Evolutionary conservation across 306 rosid species (phyloP).

Genomic region (Cercis canadensis): DNA sequence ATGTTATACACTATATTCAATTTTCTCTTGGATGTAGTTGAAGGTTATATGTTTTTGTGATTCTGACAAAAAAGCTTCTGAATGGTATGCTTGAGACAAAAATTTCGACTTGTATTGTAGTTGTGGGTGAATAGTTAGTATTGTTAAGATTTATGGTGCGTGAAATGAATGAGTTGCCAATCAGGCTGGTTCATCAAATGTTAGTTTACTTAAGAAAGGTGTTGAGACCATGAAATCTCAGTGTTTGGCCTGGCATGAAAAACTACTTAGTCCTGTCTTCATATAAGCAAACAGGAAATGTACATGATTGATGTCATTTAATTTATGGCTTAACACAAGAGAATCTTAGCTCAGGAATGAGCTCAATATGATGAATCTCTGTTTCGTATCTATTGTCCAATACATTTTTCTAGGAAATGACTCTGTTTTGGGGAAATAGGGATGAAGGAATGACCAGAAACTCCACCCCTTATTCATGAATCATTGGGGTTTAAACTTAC

Average conservation of each 20-base stretch:
- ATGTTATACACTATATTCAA: constrained; percentile 8
- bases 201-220: too few relatives aligned
- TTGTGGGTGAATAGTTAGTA: not conserved
- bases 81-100: too few relatives aligned
- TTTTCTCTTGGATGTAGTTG: constrained; percentile 12
- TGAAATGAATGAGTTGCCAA: not conserved
- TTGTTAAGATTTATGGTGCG: not conserved
- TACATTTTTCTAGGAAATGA: not conserved
- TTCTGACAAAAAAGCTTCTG: not conserved
- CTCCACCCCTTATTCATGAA: too few relatives aligned
- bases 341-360: not conserved
- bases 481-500: too few relatives aligned
- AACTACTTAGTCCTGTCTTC: not conserved
- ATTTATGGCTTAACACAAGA: not conserved
- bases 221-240: too few relatives aligned
- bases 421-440: not conserved
- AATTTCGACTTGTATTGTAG: too few relatives aligned
- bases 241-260: too few relatives aligned
- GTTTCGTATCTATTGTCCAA: not conserved
- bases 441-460: not conserved
- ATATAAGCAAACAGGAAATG: not conserved
- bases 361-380: not conserved
- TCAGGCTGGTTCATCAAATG: too few relatives aligned
- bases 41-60: not conserved
- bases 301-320: not conserved